These are phyloP conservation scores for Carallia pectinifolia DNA, from an alignment of 345 rosid genomes.

Conservation along the genomic window DNA sequence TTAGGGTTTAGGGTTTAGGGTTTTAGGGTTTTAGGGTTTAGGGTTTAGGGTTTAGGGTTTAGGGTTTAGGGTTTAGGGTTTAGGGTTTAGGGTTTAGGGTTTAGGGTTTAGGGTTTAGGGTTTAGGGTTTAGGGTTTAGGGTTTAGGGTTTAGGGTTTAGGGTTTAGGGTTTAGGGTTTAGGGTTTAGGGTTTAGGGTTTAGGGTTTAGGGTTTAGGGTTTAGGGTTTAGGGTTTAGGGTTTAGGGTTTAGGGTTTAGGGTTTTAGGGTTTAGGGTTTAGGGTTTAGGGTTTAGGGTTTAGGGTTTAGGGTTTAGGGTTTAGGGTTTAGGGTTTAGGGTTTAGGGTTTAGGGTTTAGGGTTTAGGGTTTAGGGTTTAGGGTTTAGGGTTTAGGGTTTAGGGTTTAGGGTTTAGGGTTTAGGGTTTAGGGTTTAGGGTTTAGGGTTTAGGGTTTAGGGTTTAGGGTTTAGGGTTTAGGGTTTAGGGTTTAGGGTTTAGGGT, in stretches of 20 bases:
- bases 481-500: conserved; percentile 19
- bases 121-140: conserved; percentile 14
- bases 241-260: conserved; percentile 19
- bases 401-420: conserved; percentile 12
- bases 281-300: conserved; percentile 12
- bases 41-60: conserved; percentile 26
- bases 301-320: conserved; percentile 26
- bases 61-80: conserved; percentile 18
- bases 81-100: conserved; percentile 11
- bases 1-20: conserved; percentile 26
- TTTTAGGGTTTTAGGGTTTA: conserved; percentile 24
- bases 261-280: conserved; percentile 18
- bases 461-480: conserved; percentile 11
- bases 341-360: conserved; percentile 13
- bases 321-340: conserved; percentile 12
- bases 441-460: conserved; percentile 15
- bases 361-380: conserved; percentile 14
- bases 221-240: conserved; percentile 16
- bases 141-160: conserved; percentile 22
- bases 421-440: conserved; percentile 12
- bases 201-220: conserved; percentile 6
- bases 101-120: neutral
- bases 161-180: conserved; percentile 19
- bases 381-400: conserved; percentile 18
- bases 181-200: conserved; percentile 16